Conservation (phyloP, 139 green algal species). For the Chlamydomonas sp. region DNA sequence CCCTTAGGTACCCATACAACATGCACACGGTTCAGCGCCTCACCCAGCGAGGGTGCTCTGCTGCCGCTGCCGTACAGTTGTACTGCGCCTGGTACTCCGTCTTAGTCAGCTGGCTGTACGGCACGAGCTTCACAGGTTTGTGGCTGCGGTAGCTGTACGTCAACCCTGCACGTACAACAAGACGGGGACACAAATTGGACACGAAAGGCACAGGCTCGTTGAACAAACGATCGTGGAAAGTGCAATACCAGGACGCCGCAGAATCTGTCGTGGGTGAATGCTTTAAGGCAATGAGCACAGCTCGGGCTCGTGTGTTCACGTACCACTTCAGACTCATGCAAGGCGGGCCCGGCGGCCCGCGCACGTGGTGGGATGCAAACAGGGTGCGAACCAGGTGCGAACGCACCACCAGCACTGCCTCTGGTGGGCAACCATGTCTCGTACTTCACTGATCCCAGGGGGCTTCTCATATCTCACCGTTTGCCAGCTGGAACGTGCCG, state of each 20-base stretch:
- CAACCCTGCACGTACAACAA: background rate
- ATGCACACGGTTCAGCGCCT: no score
- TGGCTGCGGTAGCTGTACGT: constrained; percentile 11
- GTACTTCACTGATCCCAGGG: no score
- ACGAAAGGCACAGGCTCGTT: background rate
- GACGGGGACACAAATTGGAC: background rate
- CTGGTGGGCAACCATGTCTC: no score
- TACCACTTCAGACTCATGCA: background rate
- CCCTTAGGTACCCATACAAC: no score
- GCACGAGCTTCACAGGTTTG: constrained; percentile 24
- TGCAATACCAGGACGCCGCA: background rate
- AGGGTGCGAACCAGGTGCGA: background rate
- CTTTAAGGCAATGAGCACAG: no score
- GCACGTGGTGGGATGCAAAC: no score
- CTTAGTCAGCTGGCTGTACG: constrained; percentile 18
- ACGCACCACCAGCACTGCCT: background rate
- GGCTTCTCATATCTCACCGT: background rate
- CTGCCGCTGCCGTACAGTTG: background rate
- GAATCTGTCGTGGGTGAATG: no score
- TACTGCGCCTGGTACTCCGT: constrained; percentile 31
- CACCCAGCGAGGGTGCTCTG: constrained; percentile 18
- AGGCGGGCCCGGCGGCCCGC: no score
- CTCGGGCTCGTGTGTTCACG: background rate
- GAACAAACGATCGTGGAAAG: background rate
- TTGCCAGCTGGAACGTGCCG: constrained; percentile 20